Percentiles rank a stretch among this genome's conserved stretches.
Conservation (phyloP, 78 protist genomes). For the Dictyostelium intermedium region DNA sequence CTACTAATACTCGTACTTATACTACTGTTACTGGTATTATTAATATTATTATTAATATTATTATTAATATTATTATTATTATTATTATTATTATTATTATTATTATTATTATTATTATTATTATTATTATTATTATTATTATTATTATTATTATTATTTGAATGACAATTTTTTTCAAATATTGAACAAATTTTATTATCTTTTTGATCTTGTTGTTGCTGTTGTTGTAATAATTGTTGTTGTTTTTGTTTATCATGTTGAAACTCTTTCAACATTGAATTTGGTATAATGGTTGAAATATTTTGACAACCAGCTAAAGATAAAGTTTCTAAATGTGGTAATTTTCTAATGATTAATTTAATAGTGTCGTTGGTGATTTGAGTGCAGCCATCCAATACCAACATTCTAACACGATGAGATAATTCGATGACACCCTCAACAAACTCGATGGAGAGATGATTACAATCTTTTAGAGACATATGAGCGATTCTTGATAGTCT, state of each 20-base stretch:
- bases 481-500: constrained; percentile 52
- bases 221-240: not conserved
- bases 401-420: constrained; percentile 58
- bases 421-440: constrained; percentile 61
- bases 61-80: not conserved
- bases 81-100: not conserved
- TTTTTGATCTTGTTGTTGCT: not conserved
- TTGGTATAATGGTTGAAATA: constrained; percentile 51
- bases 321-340: constrained; percentile 50
- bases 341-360: constrained; percentile 33
- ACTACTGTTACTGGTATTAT: not conserved
- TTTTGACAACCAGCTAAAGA: constrained; percentile 24
- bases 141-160: not conserved
- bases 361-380: constrained; percentile 55
- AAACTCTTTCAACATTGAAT: constrained; percentile 18
- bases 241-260: not conserved
- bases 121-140: not conserved
- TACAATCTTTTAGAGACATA: constrained; percentile 60
- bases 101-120: not conserved
- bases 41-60: not conserved
- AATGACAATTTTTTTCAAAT: not conserved
- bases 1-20: not conserved
- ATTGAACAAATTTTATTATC: constrained; percentile 16
- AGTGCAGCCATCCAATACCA: constrained; percentile 64
- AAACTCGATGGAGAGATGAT: constrained; percentile 54